phyloP scores from a whole-genome alignment of 2,329 filamentous ascomycete genomes.

The Trichoderma guizhouense region DNA sequence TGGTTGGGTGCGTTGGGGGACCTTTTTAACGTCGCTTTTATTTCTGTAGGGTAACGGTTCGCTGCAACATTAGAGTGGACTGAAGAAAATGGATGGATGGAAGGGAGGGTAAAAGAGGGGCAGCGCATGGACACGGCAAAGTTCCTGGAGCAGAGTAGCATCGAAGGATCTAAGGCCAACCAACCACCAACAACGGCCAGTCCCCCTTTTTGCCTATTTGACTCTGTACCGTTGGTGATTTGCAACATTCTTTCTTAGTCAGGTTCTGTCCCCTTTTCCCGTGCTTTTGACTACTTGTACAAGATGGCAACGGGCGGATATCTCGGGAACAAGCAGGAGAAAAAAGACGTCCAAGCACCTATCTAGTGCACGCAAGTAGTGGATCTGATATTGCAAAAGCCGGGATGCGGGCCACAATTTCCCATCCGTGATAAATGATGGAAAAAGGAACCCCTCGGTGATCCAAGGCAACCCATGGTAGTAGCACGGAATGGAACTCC shows the following conservation, averaged over 20 bases:
- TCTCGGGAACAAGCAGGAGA: background rate
- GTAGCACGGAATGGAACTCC: background rate
- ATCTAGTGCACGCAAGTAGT: background rate
- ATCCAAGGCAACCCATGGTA: background rate
- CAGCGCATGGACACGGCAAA: background rate
- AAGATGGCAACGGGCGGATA: background rate
- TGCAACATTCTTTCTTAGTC: background rate
- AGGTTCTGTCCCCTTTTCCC: background rate
- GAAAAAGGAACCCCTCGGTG: background rate
- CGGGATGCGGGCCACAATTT: background rate
- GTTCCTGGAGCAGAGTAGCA: background rate
- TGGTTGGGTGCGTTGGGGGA: background rate
- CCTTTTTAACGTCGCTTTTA: background rate
- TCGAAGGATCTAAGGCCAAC: background rate
- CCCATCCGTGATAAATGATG: background rate
- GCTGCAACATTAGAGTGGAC: constrained; percentile 6
- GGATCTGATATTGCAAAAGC: background rate
- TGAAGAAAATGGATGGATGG: constrained; percentile 3
- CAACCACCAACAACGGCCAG: background rate
- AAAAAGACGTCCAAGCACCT: background rate
- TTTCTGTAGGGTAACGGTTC: constrained; percentile 8
- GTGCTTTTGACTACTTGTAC: background rate
- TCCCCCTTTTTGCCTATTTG: background rate
- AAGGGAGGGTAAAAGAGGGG: constrained; percentile 15
- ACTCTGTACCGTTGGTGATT: background rate